Evolutionary conservation across 73 alveolate species (phyloP), one percentile per base, ranked within the genome.

Genomic region (Paramecium primaurelia): DNA sequence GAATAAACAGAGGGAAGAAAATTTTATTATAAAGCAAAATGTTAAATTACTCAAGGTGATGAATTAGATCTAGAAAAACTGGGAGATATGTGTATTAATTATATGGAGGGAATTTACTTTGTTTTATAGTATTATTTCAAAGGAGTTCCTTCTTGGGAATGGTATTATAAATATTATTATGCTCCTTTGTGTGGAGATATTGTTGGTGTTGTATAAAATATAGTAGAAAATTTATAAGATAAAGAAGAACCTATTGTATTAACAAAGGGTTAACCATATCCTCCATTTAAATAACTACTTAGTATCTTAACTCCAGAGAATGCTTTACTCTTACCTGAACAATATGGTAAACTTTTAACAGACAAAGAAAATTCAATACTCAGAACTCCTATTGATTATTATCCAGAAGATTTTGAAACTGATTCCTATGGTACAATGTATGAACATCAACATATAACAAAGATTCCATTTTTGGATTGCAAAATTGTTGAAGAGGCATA

Each of bases 71-170:
- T 73, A 26, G 96, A 96, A 9, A 94, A 97, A 92, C 54, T 96
- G 40, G 45, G 71, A 71, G 86, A 93, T 47, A 96, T 98, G 8
- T 95, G 96, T 47, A 85, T 77, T 80, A 93, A 93, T 84, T 98
- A 98, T 93, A 73, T 98, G 10, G 98, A 97, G 92, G 99, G 99
- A 51, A 68, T 98, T 73, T 98, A 97, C 90, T 98, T 99, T 98
- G 99, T 97, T 16, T 94, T 98, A 75, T 71, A 36, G 68, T 96
- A 94, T 45, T 97, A 98, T 87, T 98, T 97, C 86, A 92, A 94
- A 93, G 99, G 85, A 20, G 54, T 77, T 20, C 94, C 94, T 42
- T 89, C 94, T 6, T 89, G 94, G 94, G 75, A 64, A n/a, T 89
- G 94, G 94, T 89, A 45, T 45, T 89, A 71, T 83, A 51, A 59